Percentiles rank a stretch among this genome's conserved stretches.
Conservation (phyloP, 2,329 filamentous ascomycete species). For the Mariannaea elegans region DNA sequence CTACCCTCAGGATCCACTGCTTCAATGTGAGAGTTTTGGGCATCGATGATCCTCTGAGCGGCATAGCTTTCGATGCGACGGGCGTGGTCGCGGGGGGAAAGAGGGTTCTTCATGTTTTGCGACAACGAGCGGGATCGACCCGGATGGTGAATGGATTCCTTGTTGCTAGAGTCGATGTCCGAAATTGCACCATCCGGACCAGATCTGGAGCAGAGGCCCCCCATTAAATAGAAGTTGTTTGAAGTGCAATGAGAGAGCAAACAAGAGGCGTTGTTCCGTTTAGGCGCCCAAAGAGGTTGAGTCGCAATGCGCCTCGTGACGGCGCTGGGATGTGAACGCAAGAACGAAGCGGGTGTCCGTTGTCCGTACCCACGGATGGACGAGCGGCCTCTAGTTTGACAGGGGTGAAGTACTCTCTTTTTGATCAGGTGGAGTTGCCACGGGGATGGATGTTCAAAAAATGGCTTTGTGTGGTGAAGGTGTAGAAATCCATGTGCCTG, state of each 20-base stretch:
- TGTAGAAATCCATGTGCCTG: no score
- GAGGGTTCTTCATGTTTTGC: slow-evolving; percentile 15
- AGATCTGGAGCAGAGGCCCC: slow-evolving; percentile 40
- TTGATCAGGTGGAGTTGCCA: no score
- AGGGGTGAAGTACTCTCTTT: no score
- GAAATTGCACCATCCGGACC: slow-evolving; percentile 9
- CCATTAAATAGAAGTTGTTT: slow-evolving; percentile 34
- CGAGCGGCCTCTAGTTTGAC: no score
- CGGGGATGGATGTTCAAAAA: no score
- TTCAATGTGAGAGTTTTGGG: slow-evolving; percentile 38
- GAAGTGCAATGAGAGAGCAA: neutral
- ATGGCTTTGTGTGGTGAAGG: no score
- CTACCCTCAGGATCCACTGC: slow-evolving; percentile 7
- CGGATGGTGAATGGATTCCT: slow-evolving; percentile 2
- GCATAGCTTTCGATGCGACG: slow-evolving; percentile 29
- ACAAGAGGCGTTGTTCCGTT: neutral
- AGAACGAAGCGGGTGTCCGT: no score
- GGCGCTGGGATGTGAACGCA: neutral
- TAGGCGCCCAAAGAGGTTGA: neutral
- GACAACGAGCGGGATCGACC: slow-evolving; percentile 19
- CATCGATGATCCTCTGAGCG: slow-evolving; percentile 37
- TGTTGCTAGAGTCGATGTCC: neutral
- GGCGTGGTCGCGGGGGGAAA: slow-evolving; percentile 3
- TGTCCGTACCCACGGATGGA: no score
- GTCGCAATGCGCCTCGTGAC: neutral